Conservation (phyloP, 192 early-diverging fungal genomes). For the Backusella morwellensis region DNA sequence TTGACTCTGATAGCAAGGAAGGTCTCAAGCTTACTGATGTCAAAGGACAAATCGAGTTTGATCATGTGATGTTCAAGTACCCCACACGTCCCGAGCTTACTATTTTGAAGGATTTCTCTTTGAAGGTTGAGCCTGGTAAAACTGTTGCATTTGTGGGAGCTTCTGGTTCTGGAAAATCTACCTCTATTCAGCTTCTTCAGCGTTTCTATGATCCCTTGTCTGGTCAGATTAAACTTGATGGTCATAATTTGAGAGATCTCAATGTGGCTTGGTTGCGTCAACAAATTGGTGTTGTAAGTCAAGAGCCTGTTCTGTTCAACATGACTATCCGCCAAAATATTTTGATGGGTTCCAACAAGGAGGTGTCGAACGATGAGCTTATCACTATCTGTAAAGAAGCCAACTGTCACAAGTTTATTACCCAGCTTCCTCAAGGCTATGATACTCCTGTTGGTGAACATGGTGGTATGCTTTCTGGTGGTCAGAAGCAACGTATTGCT, state of each 20-base stretch:
- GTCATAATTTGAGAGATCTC: slow-evolving; percentile 63
- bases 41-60: slow-evolving; percentile 67
- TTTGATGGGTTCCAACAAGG: slow-evolving; percentile 54
- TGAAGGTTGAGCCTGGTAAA: slow-evolving; percentile 69
- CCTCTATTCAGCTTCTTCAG: slow-evolving; percentile 77
- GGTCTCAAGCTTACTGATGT: slow-evolving; percentile 46
- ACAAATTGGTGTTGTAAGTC: slow-evolving; percentile 85
- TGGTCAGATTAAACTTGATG: slow-evolving; percentile 69
- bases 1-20: slow-evolving; percentile 55
- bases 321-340: slow-evolving; percentile 78
- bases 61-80: slow-evolving; percentile 77
- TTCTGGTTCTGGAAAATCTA: slow-evolving; percentile 86
- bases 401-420: slow-evolving; percentile 79
- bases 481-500: slow-evolving; percentile 96
- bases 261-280: slow-evolving; percentile 81
- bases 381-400: slow-evolving; percentile 61
- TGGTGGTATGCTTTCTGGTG: slow-evolving; percentile 80
- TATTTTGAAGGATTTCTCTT: slow-evolving; percentile 67
- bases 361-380: slow-evolving; percentile 49
- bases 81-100: slow-evolving; percentile 77
- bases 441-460: slow-evolving; percentile 89
- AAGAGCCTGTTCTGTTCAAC: slow-evolving; percentile 88
- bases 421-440: slow-evolving; percentile 71
- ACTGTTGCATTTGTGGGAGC: slow-evolving; percentile 84
- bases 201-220: slow-evolving; percentile 73